Evolutionary conservation across 2,329 filamentous ascomycete genomes (phyloP).

Genomic region (Diaporthe australafricana): DNA sequence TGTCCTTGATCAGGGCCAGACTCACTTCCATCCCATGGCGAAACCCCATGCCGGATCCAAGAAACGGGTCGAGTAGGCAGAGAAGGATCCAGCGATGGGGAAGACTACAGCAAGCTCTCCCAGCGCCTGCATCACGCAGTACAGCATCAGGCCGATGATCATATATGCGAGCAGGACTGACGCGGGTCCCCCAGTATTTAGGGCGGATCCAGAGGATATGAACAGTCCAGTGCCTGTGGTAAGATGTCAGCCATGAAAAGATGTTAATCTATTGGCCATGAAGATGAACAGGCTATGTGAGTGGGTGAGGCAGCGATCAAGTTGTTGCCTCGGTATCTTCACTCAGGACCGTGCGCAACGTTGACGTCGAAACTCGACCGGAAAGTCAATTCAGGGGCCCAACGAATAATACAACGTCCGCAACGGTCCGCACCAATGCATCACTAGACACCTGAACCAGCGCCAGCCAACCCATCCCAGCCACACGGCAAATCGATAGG

Average conservation of each 20-base stretch:
- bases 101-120: slow-evolving; percentile 93
- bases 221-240: slow-evolving; percentile 82
- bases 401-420: neutral
- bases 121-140: slow-evolving; percentile 90
- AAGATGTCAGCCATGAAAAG: neutral
- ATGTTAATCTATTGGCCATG: neutral
- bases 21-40: slow-evolving; percentile 93
- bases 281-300: neutral
- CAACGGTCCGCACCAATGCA: neutral
- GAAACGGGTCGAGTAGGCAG: slow-evolving; percentile 91
- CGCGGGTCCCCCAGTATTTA: slow-evolving; percentile 80
- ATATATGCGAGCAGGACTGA: slow-evolving; percentile 81
- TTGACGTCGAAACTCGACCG: neutral
- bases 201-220: slow-evolving; percentile 80
- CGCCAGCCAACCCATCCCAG: neutral
- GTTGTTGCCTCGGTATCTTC: neutral
- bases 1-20: slow-evolving; percentile 39
- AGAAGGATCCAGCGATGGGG: slow-evolving; percentile 92
- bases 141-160: slow-evolving; percentile 88
- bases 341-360: slow-evolving; percentile 14
- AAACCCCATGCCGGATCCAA: slow-evolving; percentile 95
- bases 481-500: neutral
- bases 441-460: slow-evolving; percentile 5
- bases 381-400: slow-evolving; percentile 2
- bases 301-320: neutral